Conservation (phyloP, 352 stramenopile species). For the Halophytophthora batemanensis region DNA sequence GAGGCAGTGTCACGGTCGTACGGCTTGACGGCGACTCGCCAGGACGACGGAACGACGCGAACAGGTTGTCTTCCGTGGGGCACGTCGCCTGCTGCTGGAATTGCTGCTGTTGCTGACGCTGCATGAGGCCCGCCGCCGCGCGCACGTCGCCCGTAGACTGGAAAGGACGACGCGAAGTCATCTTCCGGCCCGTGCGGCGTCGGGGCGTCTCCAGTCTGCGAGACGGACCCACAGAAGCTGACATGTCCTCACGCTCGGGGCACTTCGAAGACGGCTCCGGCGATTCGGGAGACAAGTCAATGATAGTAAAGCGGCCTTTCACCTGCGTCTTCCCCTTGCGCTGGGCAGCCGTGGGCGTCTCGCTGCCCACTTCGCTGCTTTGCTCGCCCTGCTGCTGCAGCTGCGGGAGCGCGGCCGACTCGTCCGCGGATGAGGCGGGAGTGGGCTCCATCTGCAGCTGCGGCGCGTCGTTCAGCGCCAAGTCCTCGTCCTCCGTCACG, state of each 20-base stretch:
- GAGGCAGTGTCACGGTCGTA: conserved; percentile 17
- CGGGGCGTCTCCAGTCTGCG: conserved; percentile 11
- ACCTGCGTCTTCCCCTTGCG: conserved; percentile 67
- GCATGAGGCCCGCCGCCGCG: conserved; percentile 15
- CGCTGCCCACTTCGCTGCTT: conserved; percentile 14
- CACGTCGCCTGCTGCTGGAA: conserved; percentile 8
- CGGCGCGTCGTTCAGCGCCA: background rate
- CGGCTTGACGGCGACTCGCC: conserved; percentile 14
- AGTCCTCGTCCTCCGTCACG: conserved; percentile 45
- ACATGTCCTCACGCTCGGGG: conserved; percentile 21
- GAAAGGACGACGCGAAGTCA: conserved; percentile 20
- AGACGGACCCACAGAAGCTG: conserved; percentile 19
- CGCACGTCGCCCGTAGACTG: conserved; percentile 28
- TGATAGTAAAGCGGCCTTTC: conserved; percentile 80
- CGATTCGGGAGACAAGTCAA: conserved; percentile 68
- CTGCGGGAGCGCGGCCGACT: background rate
- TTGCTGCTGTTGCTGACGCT: conserved; percentile 12
- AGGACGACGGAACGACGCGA: conserved; percentile 21
- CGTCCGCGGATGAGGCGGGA: background rate
- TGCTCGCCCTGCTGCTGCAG: conserved; percentile 13
- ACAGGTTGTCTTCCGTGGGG: conserved; percentile 11
- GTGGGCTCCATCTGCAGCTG: background rate
- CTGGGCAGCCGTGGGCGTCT: conserved; percentile 15
- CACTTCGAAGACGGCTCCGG: conserved; percentile 19
- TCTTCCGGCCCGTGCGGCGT: conserved; percentile 14